Base-by-base conservation (phyloP, 495 filamentous ascomycete genomes). In the Penicillium roqueforti region DNA sequence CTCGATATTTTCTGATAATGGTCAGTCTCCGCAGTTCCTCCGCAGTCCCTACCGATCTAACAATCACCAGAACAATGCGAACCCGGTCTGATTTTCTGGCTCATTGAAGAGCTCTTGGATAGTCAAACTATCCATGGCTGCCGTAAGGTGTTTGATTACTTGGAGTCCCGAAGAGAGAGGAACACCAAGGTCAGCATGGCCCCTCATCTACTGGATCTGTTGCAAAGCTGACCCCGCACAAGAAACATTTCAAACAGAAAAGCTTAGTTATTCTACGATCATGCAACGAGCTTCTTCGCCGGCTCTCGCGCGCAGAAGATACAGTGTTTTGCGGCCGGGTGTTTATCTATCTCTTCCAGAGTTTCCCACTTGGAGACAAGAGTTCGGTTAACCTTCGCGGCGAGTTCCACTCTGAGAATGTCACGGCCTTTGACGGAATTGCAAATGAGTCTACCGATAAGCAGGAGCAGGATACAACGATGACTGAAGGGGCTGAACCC, bases 281-380 rank as follows among this genome's bases (percentile, higher is more conserved):
- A 19, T 97, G 95, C 75, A 99, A 97, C 70, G 95, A 97, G 70
- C 79, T 99, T 3, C 81, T 97, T 8, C 84, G 93, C 43, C 80
- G 93, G 50, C 77, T 99, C 4, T 97, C 93, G 3, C 80, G 95
- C 42, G 91, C 93, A 4, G 91, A 97, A 62, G 95, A 99, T 71
- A 90, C 95, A 0, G 92, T 95, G 3, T 99, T 98, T 68, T 97
- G 92, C 67, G 93, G 93, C 32, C 80, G 92, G 40, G 92, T 99
- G 19, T 96, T 96, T 65, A 95, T 99, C 57, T 99, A 96, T 64
- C 82, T 97, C 53, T 97, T 96, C 69, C 93, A 97, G 68, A 95
- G 89, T 67, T 97, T 97, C 62, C 91, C 93, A 10, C 77, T 97
- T 0, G 91, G 92, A 23, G 93, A 99, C 72, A 92, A 88, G 62